These are phyloP conservation scores for Aureobasidium subglaciale DNA, from an alignment of 2,329 filamentous ascomycete genomes.

Conservation along the genomic window DNA sequence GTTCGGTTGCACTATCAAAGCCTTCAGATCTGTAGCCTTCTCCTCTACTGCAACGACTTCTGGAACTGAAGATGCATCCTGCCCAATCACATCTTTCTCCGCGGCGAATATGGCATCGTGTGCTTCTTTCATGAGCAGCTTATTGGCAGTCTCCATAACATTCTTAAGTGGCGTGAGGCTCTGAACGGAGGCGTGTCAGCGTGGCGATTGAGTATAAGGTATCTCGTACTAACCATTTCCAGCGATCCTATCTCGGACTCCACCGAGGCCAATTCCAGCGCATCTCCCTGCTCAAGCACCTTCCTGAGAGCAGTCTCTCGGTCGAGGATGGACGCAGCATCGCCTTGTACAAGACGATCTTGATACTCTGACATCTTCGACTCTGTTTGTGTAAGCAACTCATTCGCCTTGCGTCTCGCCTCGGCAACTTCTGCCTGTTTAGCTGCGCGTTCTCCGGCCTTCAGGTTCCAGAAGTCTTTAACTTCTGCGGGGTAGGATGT, in stretches of 20 bases:
- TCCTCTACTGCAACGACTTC: slow-evolving; percentile 23
- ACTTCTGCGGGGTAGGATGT: slow-evolving; percentile 32
- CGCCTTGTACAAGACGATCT: slow-evolving; percentile 23
- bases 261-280: slow-evolving; percentile 21
- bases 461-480: slow-evolving; percentile 30
- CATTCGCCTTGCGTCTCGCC: slow-evolving; percentile 20
- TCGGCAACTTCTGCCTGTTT: slow-evolving; percentile 17
- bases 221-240: slow-evolving; percentile 17
- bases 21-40: slow-evolving; percentile 23
- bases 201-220: background rate
- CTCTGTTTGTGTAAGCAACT: slow-evolving; percentile 23
- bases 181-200: slow-evolving; percentile 7
- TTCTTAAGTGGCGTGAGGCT: slow-evolving; percentile 22
- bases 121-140: slow-evolving; percentile 26
- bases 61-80: slow-evolving; percentile 13
- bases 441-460: slow-evolving; percentile 13
- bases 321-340: slow-evolving; percentile 24
- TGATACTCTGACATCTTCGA: slow-evolving; percentile 24
- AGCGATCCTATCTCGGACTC: slow-evolving; percentile 20
- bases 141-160: slow-evolving; percentile 22
- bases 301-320: slow-evolving; percentile 23
- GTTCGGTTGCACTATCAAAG: slow-evolving; percentile 27
- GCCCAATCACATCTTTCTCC: slow-evolving; percentile 27
- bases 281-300: slow-evolving; percentile 20
- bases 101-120: slow-evolving; percentile 31